Base-by-base conservation (phyloP, 1,139 yeast species). In the Suhomyces yuchorum region DNA sequence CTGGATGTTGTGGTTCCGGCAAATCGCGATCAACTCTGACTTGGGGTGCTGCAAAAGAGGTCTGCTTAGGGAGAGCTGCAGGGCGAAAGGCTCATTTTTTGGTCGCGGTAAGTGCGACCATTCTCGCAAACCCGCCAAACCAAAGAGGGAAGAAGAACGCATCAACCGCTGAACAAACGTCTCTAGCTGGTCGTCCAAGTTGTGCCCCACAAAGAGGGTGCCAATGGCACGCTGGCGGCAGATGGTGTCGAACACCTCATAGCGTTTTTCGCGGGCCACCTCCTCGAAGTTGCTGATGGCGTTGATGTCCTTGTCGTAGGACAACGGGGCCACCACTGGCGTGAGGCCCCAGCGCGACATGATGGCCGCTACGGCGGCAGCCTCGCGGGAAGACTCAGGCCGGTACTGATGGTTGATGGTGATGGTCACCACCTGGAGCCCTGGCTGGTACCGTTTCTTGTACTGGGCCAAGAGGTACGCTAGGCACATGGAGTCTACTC, bases 401-500 rank as follows among this genome's bases (percentile, higher is more conserved):
- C 92, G 65, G 48, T 78, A 74, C 15, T 66, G 65, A 58, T 85
- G 92, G 56, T 84, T 82, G 0, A 87, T 75, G 0, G 89, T 81
- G 23, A 82, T 67, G 0, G 85, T 82, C 30, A 66, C 60, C 4
- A 85, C 62, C 18, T 67, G 54, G 9, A 72, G 47, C 19, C 55
- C 52, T 2, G 71, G 64, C 7, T 61, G 49, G 18, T 54, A 46
- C 37, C 41, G 52, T 47, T 56, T 50, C 42, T 68, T 58, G 56
- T 66, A 74, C 40, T 66, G 66, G 1, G 66, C 56, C 7, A 74
- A 53, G 14, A 85, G 63, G 57, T 74, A 75, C 1, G 87, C 72
- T 41, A 87, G 63, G 26, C 87, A 84, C 80, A 87, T 82, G 1
- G 95, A 87, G 59, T 87, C 96, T 1, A 84, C 91, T 0, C 96